These are phyloP conservation scores for Neospermospora avenae DNA, from an alignment of 2,329 filamentous ascomycete genomes.

Conservation along the genomic window DNA sequence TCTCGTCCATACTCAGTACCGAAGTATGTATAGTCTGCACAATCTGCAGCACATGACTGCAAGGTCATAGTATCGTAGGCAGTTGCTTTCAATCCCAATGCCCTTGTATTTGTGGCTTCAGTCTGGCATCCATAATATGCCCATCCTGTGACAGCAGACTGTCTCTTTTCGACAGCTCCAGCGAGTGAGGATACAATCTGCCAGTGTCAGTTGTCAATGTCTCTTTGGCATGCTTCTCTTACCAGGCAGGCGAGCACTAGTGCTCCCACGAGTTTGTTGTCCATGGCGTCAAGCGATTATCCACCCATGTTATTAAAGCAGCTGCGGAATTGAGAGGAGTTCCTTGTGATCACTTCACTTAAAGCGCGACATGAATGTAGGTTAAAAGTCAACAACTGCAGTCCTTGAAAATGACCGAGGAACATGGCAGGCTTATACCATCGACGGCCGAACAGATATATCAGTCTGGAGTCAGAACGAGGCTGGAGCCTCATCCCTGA, in stretches of 20 bases:
- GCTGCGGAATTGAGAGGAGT: background rate
- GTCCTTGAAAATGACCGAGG: background rate
- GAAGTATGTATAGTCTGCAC: slow-evolving; percentile 23
- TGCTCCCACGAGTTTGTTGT: slow-evolving; percentile 5
- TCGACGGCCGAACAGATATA: background rate
- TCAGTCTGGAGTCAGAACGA: background rate
- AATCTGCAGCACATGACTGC: slow-evolving; percentile 20
- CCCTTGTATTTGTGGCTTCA: slow-evolving; percentile 28
- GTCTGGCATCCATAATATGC: slow-evolving; percentile 36
- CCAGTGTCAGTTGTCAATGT: background rate
- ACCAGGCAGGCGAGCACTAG: slow-evolving; percentile 6
- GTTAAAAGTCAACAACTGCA: too few species aligned
- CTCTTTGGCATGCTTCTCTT: background rate
- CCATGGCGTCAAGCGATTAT: slow-evolving; percentile 8
- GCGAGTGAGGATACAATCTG: slow-evolving; percentile 5
- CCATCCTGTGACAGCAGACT: slow-evolving; percentile 11
- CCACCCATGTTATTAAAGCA: background rate
- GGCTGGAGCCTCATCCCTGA: background rate
- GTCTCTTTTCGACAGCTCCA: slow-evolving; percentile 13
- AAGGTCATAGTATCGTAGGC: slow-evolving; percentile 31
- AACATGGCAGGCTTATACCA: background rate
- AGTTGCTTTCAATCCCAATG: slow-evolving; percentile 20
- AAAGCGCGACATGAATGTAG: background rate
- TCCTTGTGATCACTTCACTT: background rate
- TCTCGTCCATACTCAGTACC: slow-evolving; percentile 23